Evolutionary conservation across 345 rosid genomes (phyloP).

Genomic region (Citrus inodora): DNA sequence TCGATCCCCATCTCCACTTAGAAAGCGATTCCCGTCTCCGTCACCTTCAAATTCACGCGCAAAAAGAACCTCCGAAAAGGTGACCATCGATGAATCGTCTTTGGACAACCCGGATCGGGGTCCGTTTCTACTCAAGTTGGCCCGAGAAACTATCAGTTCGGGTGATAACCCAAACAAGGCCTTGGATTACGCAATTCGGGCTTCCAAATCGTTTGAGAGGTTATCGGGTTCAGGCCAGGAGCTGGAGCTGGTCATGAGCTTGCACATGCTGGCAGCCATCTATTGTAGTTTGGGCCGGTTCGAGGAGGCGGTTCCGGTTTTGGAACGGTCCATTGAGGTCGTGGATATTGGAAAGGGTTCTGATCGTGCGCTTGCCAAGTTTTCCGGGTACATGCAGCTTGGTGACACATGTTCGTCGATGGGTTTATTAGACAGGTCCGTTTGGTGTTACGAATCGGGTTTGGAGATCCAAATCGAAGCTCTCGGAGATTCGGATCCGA

Average conservation of each 20-base stretch:
- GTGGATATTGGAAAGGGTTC: conserved; percentile 19
- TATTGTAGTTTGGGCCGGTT: conserved; percentile 39
- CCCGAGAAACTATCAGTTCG: conserved; percentile 26
- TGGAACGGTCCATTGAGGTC: conserved; percentile 39
- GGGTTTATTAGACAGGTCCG: conserved; percentile 44
- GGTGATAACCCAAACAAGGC: conserved; percentile 31
- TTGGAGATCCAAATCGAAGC: conserved; percentile 43
- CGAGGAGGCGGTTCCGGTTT: conserved; percentile 42
- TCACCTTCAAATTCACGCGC: conserved; percentile 19
- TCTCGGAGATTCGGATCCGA: conserved; percentile 37
- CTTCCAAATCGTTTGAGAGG: conserved; percentile 36
- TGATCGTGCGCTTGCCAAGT: conserved; percentile 43
- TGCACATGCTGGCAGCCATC: conserved; percentile 44
- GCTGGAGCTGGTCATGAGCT: conserved; percentile 40
- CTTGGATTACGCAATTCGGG: conserved; percentile 37
- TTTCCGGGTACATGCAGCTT: conserved; percentile 52
- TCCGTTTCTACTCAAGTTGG: conserved; percentile 33
- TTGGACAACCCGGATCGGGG: conserved; percentile 35
- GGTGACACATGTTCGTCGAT: conserved; percentile 49
- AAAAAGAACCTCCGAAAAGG: conserved; percentile 20
- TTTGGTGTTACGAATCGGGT: conserved; percentile 39
- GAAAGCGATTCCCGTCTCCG: conserved; percentile 23
- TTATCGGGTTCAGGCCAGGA: conserved; percentile 19
- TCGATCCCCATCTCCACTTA: conserved; percentile 22
- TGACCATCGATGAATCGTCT: conserved; percentile 15